Evolutionary conservation across 1,139 yeast genomes (phyloP).

Genomic region (Maudiozyma humilis): DNA sequence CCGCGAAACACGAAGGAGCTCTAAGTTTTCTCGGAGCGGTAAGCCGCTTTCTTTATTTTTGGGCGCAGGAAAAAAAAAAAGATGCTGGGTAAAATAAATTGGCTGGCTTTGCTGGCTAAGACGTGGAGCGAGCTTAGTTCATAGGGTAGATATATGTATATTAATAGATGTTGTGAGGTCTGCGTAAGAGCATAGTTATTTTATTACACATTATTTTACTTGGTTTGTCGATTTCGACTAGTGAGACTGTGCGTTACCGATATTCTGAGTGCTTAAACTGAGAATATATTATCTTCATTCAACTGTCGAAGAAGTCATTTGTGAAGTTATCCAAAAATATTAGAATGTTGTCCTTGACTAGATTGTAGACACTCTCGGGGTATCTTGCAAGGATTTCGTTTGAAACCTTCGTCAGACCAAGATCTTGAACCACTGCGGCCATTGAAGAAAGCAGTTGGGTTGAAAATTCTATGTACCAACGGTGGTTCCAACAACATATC

Average conservation of each 20-base stretch:
- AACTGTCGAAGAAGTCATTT: constrained; percentile 25
- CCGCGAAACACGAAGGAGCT: not conserved
- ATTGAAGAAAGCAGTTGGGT: constrained; percentile 53
- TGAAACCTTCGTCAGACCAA: constrained; percentile 69
- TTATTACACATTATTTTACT: too few species aligned
- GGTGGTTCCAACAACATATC: constrained; percentile 86
- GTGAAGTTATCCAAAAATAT: constrained; percentile 24
- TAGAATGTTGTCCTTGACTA: constrained; percentile 32
- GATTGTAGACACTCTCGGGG: constrained; percentile 35
- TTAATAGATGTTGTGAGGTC: not conserved
- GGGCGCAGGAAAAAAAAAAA: too few species aligned
- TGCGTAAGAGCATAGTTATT: too few species aligned
- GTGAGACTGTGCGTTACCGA: too few species aligned
- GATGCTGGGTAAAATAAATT: not conserved
- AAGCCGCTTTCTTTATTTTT: not conserved
- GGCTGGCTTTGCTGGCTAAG: not conserved
- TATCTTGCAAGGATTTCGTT: constrained; percentile 71
- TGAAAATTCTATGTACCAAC: constrained; percentile 93
- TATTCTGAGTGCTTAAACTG: not conserved
- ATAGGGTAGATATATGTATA: too few species aligned
- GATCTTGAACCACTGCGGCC: constrained; percentile 57
- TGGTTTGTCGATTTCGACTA: too few species aligned
- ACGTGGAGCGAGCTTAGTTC: too few species aligned
- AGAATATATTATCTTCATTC: not conserved
- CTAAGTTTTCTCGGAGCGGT: not conserved